Evolutionary conservation across 1,284 basidiomycete species (phyloP), one percentile per base, ranked within the genome.

Genomic region (Cryptococcus sp.): DNA sequence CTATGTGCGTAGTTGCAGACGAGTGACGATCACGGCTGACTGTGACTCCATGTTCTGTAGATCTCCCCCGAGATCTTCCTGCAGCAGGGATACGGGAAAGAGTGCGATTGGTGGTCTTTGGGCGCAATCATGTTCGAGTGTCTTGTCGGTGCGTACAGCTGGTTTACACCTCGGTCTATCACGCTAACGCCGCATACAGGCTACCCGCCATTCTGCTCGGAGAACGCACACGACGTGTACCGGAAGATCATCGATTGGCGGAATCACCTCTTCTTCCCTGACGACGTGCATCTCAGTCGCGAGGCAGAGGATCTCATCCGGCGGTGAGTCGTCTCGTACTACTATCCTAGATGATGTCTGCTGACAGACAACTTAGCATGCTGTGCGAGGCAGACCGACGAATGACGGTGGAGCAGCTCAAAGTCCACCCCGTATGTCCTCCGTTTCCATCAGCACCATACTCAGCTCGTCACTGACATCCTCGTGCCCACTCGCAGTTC

Each of bases 71-170:
- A 99, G 74, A 96, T 99, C 74, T 99, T 99, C 84, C 81, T 95
- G 74, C 89, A 96, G 81, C 91, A 96, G 74, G 95, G 95, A 3
- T 99, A 99, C 70, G 93, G 93, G 53, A 94, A 97, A 78, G 95
- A 97, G 80, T 96, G 93, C 74, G 94, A 97, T 78, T 97, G 93
- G 93, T 97, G 93, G 93, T 93, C 91, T 41, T 81, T 94, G 50
- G 91, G 95, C 13, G 93, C 94, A 4, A 98, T 99, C 80, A 97
- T 96, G 88, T 99, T 95, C 74, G 95, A 99, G 79, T 98, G 95
- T 80, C 84, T 99, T 23, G 93, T 97, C 68, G 95, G 76, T 78
- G 49, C 63, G 76, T 76, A 7, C 27, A 47, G 47, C 5, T 41
- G 23, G 42, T 27, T 13, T 31, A 15, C 40, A 31, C 40, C 25